Percentiles rank a stretch among this genome's conserved stretches.
phyloP scores from a whole-genome alignment of 106 monocot species.

The Allium fistulosum region DNA sequence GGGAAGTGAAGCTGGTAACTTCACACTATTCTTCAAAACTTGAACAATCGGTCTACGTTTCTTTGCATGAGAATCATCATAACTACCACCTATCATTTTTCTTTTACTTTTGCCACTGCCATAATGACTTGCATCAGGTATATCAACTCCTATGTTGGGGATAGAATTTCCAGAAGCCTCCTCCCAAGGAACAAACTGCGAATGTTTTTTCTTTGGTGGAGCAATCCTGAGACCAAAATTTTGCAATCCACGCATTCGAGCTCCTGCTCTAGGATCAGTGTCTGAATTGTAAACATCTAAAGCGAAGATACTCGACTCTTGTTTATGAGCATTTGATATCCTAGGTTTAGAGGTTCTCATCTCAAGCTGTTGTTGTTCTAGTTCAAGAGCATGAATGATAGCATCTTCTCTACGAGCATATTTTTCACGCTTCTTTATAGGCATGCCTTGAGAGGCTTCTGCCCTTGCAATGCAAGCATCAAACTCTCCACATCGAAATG shows the following conservation, averaged over 20 bases:
- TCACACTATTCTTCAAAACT: constrained; percentile 66
- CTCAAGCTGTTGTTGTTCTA: constrained; percentile 53
- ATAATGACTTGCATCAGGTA: constrained; percentile 19
- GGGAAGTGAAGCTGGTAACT: constrained; percentile 30
- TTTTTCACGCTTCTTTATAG: constrained; percentile 93
- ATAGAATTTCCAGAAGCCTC: constrained; percentile 12
- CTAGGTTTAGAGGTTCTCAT: constrained; percentile 31
- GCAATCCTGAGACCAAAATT: constrained; percentile 61
- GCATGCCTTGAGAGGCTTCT: constrained; percentile 71
- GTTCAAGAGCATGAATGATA: constrained; percentile 97
- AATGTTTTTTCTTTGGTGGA: constrained; percentile 46
- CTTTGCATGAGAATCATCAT: constrained; percentile 55
- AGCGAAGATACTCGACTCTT: constrained; percentile 21
- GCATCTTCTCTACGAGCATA: constrained; percentile 97
- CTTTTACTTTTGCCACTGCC: constrained; percentile 38
- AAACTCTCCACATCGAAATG: constrained; percentile 98
- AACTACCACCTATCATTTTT: constrained; percentile 27
- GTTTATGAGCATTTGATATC: constrained; percentile 16
- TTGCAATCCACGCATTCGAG: constrained; percentile 56
- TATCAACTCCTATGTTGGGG: constrained; percentile 16
- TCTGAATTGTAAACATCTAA: constrained; percentile 19
- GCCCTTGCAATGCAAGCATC: constrained; percentile 97
- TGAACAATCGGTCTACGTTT: constrained; percentile 27
- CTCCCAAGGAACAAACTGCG: constrained; percentile 23
- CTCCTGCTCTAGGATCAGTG: constrained; percentile 19